Evolutionary conservation across 2,329 filamentous ascomycete genomes (phyloP).

Genomic region (Cladobotryum mycophilum): DNA sequence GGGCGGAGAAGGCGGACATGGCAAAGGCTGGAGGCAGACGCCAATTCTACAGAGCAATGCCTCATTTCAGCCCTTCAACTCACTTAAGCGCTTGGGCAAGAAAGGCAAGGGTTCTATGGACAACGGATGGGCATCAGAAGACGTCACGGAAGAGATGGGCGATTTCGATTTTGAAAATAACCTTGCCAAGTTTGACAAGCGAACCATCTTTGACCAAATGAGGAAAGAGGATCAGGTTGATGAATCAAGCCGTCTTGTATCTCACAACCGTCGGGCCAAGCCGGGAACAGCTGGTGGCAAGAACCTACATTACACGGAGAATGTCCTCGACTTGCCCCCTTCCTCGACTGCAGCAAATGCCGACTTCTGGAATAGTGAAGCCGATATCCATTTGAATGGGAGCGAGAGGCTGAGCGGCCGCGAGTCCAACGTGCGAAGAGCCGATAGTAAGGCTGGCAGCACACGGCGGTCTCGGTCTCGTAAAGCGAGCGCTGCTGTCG

Average conservation of each 20-base stretch:
- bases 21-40: constrained; percentile 54
- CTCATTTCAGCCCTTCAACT: constrained; percentile 57
- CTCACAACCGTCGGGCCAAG: constrained; percentile 69
- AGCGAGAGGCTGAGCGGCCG: constrained; percentile 43
- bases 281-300: constrained; percentile 74
- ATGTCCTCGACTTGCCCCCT: constrained; percentile 65
- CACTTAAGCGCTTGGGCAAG: constrained; percentile 51
- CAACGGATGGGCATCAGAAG: constrained; percentile 92
- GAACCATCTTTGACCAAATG: constrained; percentile 85
- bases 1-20: constrained; percentile 25
- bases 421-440: constrained; percentile 43
- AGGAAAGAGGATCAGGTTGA: constrained; percentile 80
- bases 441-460: constrained; percentile 46
- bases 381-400: constrained; percentile 51
- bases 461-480: constrained; percentile 49
- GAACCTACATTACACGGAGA: constrained; percentile 87
- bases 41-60: constrained; percentile 54
- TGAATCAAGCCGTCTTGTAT: constrained; percentile 85
- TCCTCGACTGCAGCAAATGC: constrained; percentile 33
- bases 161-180: constrained; percentile 92
- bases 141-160: constrained; percentile 88
- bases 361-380: constrained; percentile 69
- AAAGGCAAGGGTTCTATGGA: constrained; percentile 43
- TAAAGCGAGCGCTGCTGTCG: constrained; percentile 43
- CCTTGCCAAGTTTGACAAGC: constrained; percentile 91